Evolutionary conservation across 768 basidiomycete genomes (phyloP).

Genomic region (Rhodotorula taiwanensis): DNA sequence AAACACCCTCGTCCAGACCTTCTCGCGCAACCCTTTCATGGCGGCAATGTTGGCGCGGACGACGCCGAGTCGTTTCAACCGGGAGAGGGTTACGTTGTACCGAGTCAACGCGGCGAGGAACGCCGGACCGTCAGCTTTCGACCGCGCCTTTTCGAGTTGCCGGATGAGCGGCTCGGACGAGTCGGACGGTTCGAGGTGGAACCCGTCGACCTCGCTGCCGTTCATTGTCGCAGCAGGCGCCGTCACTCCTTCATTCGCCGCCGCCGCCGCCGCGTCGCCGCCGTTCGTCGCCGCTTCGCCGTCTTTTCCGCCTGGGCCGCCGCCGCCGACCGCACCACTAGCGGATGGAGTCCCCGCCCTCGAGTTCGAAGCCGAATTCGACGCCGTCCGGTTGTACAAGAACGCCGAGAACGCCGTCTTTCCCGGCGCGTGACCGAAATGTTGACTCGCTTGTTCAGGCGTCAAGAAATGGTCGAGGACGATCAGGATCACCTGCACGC

Average conservation of each 20-base stretch:
- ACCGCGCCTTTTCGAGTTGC: constrained; percentile 35
- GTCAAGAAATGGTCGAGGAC: constrained; percentile 37
- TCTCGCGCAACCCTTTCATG: constrained; percentile 54
- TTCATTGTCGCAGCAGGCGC: too few species aligned
- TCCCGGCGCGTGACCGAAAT: constrained; percentile 33
- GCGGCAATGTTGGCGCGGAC: constrained; percentile 27
- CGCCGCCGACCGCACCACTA: too few species aligned
- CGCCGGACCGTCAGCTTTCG: constrained; percentile 30
- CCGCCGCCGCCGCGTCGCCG: background rate
- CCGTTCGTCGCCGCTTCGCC: background rate
- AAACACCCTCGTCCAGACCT: constrained; percentile 65
- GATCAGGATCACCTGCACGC: constrained; percentile 27
- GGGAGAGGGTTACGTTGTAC: constrained; percentile 30
- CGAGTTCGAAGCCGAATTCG: constrained; percentile 18
- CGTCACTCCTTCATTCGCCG: background rate
- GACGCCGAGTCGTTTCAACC: constrained; percentile 27
- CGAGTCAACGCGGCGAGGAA: constrained; percentile 28
- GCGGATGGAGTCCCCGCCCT: constrained; percentile 15
- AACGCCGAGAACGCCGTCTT: constrained; percentile 30
- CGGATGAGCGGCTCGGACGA: constrained; percentile 18
- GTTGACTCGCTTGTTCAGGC: constrained; percentile 27
- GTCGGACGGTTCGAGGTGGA: too few species aligned
- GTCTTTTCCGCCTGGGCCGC: background rate
- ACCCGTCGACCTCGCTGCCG: too few species aligned
- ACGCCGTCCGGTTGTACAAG: constrained; percentile 15